Evolutionary conservation across 2,329 filamentous ascomycete genomes (phyloP).

Genomic region (Hypoxylon sp.): DNA sequence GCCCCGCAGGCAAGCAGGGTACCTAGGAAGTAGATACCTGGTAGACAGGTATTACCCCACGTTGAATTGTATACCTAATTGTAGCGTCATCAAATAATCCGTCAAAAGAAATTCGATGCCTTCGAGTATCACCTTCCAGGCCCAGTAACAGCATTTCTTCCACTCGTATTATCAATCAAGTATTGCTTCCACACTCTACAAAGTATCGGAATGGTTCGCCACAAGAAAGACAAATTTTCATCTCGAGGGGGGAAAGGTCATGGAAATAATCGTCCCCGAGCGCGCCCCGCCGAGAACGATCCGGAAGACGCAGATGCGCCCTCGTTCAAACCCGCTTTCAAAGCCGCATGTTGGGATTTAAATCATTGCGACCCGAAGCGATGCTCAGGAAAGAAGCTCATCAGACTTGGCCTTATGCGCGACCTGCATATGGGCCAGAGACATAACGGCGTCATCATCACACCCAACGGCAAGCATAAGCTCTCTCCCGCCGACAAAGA

Average conservation of each 20-base stretch:
- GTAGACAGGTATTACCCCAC: conserved; percentile 19
- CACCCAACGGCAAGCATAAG: conserved; percentile 89
- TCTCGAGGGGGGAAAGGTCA: conserved; percentile 79
- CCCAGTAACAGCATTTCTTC: not conserved
- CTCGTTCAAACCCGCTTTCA: conserved; percentile 71
- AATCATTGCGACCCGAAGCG: conserved; percentile 97
- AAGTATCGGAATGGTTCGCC: conserved; percentile 79
- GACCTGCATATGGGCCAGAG: conserved; percentile 92
- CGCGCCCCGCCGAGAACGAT: conserved; percentile 57
- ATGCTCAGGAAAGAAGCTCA: conserved; percentile 94
- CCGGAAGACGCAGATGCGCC: conserved; percentile 56
- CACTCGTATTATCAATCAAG: too few species aligned
- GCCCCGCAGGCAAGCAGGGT: too few species aligned
- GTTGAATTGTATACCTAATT: too few species aligned
- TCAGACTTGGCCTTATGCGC: conserved; percentile 92
- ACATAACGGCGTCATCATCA: conserved; percentile 91
- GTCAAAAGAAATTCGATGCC: conserved; percentile 5
- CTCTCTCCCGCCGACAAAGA: conserved; percentile 85
- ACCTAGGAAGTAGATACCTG: conserved; percentile 7
- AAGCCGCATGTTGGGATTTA: conserved; percentile 97
- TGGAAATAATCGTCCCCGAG: conserved; percentile 67
- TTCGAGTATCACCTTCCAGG: too few species aligned
- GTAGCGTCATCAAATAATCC: conserved; percentile 26
- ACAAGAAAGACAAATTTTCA: conserved; percentile 88
- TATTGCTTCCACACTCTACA: not conserved